A percentile compares a stretch with the other conserved stretches of the same genome.
phyloP scores from a whole-genome alignment of 768 basidiomycete species.

The Dictyophora rubrovolvata region DNA sequence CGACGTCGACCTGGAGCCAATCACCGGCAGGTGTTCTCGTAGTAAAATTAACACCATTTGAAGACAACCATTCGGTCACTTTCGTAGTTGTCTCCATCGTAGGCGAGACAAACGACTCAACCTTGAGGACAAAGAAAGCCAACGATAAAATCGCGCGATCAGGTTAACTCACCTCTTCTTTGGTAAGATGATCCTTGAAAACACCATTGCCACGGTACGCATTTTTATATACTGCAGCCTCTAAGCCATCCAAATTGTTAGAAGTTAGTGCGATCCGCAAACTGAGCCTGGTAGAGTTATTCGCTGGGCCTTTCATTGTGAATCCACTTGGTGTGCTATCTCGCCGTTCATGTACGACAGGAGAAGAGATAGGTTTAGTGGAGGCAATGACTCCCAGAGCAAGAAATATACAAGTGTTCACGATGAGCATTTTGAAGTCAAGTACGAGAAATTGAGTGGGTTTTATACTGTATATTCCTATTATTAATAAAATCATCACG shows the following conservation, averaged over 20 bases:
- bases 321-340: conserved; percentile 19
- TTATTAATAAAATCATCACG: too few relatives aligned
- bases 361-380: conserved; percentile 10
- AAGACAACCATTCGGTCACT: conserved; percentile 7
- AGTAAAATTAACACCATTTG: conserved; percentile 1
- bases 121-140: conserved; percentile 1
- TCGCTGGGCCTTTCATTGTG: conserved; percentile 16
- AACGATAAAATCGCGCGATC: not conserved
- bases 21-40: conserved; percentile 16
- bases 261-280: conserved; percentile 28
- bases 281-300: conserved; percentile 22
- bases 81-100: conserved; percentile 3
- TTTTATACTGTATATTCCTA: too few relatives aligned
- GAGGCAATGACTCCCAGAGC: not conserved
- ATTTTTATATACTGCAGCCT: conserved; percentile 26
- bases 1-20: conserved; percentile 24
- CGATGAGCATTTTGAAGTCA: too few relatives aligned
- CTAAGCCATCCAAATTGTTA: conserved; percentile 26
- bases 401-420: too few relatives aligned
- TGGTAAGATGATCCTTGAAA: conserved; percentile 26
- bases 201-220: conserved; percentile 25
- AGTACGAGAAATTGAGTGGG: too few relatives aligned
- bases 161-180: conserved; percentile 19
- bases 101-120: conserved; percentile 7
- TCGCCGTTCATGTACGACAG: conserved; percentile 18